Percentiles rank a stretch among this genome's conserved stretches.
phyloP scores from a whole-genome alignment of 1,284 basidiomycete species.

The Fomitiporia mediterranea region DNA sequence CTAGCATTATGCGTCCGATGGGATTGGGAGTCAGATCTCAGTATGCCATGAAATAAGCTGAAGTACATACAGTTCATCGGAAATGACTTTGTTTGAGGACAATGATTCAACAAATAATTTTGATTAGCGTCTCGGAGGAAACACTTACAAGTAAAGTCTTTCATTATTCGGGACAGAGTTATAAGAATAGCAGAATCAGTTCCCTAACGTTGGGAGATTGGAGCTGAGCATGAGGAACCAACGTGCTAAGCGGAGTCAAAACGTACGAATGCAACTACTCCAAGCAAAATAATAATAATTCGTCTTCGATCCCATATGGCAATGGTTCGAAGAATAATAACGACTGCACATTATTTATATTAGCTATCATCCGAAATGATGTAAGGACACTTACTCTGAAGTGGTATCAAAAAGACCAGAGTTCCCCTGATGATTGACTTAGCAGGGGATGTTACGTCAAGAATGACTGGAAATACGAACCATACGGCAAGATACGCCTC shows the following conservation, averaged over 20 bases:
- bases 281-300: background rate
- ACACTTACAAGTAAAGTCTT: constrained; percentile 1
- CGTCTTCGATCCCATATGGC: constrained; percentile 8
- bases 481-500: constrained; percentile 6
- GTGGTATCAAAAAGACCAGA: constrained; percentile 4
- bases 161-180: constrained; percentile 3
- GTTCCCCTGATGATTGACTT: background rate
- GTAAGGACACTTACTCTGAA: constrained; percentile 3
- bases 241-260: background rate
- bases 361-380: background rate
- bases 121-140: background rate
- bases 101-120: background rate
- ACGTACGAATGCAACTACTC: background rate
- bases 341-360: background rate
- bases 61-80: background rate
- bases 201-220: background rate
- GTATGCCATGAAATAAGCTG: background rate
- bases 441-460: background rate
- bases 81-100: background rate
- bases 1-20: background rate
- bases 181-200: constrained; percentile 3
- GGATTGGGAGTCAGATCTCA: no score
- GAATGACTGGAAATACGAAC: background rate
- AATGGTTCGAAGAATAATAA: constrained; percentile 2
- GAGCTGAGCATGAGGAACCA: no score